These are phyloP conservation scores for Hirsutella thompsonii DNA, from an alignment of 2,329 filamentous ascomycete genomes.

Conservation along the genomic window DNA sequence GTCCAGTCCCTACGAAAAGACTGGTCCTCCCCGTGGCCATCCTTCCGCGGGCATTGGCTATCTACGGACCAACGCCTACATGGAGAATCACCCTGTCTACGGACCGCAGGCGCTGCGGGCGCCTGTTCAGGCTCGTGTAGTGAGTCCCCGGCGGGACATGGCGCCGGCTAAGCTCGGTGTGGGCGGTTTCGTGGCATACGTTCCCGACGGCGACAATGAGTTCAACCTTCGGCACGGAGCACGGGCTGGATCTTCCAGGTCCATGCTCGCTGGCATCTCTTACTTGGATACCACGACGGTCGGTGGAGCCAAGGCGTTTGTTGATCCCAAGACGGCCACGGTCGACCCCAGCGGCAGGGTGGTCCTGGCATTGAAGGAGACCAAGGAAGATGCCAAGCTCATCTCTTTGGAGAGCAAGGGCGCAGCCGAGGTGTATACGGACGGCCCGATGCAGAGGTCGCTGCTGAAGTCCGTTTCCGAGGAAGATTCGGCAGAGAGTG, in stretches of 20 bases:
- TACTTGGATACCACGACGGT: constrained; percentile 31
- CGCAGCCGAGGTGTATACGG: constrained; percentile 18
- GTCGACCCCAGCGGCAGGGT: constrained; percentile 39
- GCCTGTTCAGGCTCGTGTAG: constrained; percentile 36
- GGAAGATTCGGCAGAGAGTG: neutral
- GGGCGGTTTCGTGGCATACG: constrained; percentile 38
- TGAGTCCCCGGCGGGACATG: constrained; percentile 27
- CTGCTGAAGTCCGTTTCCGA: neutral
- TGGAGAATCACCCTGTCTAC: constrained; percentile 48
- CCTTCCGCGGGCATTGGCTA: constrained; percentile 52
- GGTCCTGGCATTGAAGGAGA: constrained; percentile 27
- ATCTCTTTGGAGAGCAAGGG: constrained; percentile 34
- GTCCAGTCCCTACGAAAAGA: constrained; percentile 31
- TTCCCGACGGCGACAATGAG: constrained; percentile 26
- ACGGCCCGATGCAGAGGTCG: neutral
- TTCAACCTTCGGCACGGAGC: constrained; percentile 21
- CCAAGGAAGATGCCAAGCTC: constrained; percentile 22
- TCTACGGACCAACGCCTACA: constrained; percentile 38
- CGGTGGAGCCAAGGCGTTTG: constrained; percentile 38
- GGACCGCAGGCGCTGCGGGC: constrained; percentile 40
- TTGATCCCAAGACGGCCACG: constrained; percentile 18
- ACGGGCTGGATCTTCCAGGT: constrained; percentile 6
- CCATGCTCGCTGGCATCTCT: constrained; percentile 20
- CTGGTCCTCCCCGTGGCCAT: constrained; percentile 46
- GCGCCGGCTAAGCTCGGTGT: constrained; percentile 34